A percentile compares a stretch with the other conserved stretches of the same genome.
Conservation (phyloP, 2,329 filamentous ascomycete species). For the Reticulascus tulasneorum region DNA sequence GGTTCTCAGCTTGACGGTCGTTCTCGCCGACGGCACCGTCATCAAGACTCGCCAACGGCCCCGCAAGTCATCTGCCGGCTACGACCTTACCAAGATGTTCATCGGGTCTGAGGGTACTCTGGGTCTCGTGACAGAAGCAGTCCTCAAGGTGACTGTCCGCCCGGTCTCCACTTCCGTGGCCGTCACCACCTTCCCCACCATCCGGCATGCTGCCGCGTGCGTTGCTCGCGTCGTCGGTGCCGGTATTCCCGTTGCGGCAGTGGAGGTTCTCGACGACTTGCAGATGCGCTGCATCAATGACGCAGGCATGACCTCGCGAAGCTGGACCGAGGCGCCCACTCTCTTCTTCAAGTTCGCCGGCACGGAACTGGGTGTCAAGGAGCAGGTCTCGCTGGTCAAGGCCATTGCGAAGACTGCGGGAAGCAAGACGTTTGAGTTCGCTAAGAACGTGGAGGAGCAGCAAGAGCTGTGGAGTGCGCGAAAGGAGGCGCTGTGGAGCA, state of each 20-base stretch:
- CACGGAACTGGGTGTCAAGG: conserved; percentile 66
- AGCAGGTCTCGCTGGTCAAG: conserved; percentile 69
- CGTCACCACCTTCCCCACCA: conserved; percentile 54
- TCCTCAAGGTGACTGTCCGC: conserved; percentile 78
- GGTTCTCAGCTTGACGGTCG: conserved; percentile 82
- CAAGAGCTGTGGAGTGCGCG: conserved; percentile 77
- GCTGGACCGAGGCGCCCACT: conserved; percentile 70
- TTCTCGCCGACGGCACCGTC: conserved; percentile 83
- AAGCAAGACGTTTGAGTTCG: conserved; percentile 73
- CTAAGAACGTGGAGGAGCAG: conserved; percentile 64
- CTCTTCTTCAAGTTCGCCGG: conserved; percentile 84
- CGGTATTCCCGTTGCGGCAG: conserved; percentile 82
- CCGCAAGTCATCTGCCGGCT: conserved; percentile 85
- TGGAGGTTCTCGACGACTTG: conserved; percentile 88
- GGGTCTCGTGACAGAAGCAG: conserved; percentile 86
- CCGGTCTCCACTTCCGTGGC: conserved; percentile 79
- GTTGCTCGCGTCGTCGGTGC: conserved; percentile 75
- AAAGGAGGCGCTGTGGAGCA: conserved; percentile 81
- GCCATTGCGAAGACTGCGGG: conserved; percentile 57
- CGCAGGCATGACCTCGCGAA: conserved; percentile 60
- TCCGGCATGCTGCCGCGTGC: conserved; percentile 73
- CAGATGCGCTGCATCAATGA: conserved; percentile 73
- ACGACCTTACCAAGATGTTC: conserved; percentile 85
- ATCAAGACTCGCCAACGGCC: conserved; percentile 87
- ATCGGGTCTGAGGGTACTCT: conserved; percentile 90